phyloP scores from a whole-genome alignment of 1,284 basidiomycete species.

The Boletus semigastroideus region DNA sequence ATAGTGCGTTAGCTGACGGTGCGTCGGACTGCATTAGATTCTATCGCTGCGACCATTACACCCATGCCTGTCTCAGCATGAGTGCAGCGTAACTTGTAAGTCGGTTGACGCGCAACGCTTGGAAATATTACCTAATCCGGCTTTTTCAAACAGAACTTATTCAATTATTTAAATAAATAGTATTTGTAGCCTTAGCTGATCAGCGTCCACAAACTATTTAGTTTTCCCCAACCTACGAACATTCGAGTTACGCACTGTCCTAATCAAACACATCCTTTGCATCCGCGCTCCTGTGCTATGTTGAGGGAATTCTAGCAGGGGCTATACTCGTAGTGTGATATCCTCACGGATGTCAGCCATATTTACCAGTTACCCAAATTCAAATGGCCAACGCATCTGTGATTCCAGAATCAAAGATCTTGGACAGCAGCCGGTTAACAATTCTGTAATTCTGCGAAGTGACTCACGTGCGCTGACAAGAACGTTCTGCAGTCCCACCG shows the following conservation, averaged over 20 bases:
- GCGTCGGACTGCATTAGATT: background rate
- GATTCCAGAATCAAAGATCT: too few species aligned
- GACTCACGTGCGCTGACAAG: too few species aligned
- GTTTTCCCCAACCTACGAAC: background rate
- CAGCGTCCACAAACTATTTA: background rate
- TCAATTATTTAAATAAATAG: background rate
- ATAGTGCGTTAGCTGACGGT: constrained; percentile 3
- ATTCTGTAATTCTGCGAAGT: too few species aligned
- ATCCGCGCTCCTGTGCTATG: background rate
- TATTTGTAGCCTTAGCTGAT: background rate
- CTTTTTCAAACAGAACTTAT: background rate
- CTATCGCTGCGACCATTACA: background rate
- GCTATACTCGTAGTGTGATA: background rate
- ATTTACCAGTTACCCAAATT: constrained; percentile 41
- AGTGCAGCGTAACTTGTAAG: background rate
- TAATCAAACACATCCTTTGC: background rate
- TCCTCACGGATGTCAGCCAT: constrained; percentile 52
- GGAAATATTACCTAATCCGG: background rate
- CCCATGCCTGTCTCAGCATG: background rate
- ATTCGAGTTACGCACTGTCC: too few species aligned
- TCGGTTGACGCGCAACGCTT: background rate
- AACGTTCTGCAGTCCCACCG: too few species aligned
- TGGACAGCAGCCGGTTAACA: too few species aligned
- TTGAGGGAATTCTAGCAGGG: too few species aligned
- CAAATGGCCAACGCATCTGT: too few species aligned